phyloP scores from a whole-genome alignment of 345 rosid species.

The Hibiscus trionum region DNA sequence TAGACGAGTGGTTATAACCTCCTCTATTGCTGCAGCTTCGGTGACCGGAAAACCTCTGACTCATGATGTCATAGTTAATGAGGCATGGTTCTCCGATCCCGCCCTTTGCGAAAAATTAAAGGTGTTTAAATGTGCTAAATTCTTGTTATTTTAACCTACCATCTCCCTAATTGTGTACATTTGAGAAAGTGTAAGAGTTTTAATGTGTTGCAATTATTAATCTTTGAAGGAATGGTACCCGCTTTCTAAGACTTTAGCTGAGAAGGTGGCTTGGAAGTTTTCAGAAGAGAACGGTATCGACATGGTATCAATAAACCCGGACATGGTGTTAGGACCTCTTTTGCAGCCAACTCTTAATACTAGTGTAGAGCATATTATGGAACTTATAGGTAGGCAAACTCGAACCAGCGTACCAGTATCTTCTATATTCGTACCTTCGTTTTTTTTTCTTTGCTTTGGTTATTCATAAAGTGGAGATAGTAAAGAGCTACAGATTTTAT shows the following conservation, averaged over 20 bases:
- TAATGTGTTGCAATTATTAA: too few relatives aligned
- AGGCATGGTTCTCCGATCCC: conserved; percentile 4
- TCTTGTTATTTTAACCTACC: background rate
- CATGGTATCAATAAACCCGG: conserved; percentile 35
- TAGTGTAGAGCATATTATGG: conserved; percentile 13
- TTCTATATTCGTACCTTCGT: too few relatives aligned
- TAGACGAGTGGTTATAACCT: too few relatives aligned
- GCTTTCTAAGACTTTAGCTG: conserved; percentile 37
- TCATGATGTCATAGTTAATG: background rate
- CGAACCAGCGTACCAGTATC: too few relatives aligned
- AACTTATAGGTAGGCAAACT: conserved; percentile 19
- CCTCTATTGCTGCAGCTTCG: too few relatives aligned
- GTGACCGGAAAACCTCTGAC: too few relatives aligned
- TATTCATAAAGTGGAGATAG: too few relatives aligned
- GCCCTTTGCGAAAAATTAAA: background rate
- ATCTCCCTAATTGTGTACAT: too few relatives aligned
- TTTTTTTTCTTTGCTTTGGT: too few relatives aligned
- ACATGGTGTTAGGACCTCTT: conserved; percentile 28
- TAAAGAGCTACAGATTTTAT: too few relatives aligned
- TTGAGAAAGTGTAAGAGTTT: too few relatives aligned
- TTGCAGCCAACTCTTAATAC: conserved; percentile 35
- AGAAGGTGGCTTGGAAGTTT: conserved; percentile 42
- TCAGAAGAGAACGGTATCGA: conserved; percentile 31
- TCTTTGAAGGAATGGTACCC: conserved; percentile 19
- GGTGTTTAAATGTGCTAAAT: background rate